A percentile compares a stretch with the other conserved stretches of the same genome.
These are phyloP conservation scores for Candida tibetensis DNA, from an alignment of 805 yeast species.

Conservation along the genomic window DNA sequence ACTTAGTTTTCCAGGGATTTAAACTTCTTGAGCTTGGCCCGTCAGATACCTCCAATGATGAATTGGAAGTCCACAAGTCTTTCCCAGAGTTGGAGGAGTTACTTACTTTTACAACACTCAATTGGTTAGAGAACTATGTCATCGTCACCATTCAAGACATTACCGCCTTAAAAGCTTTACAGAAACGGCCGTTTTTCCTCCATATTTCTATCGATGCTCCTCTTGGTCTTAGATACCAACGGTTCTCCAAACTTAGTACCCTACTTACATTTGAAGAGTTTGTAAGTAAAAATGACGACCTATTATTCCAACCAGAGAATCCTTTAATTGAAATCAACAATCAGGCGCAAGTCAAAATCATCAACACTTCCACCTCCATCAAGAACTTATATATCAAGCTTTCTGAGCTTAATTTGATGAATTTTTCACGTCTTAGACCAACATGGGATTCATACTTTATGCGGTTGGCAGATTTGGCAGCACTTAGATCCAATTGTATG, in stretches of 20 bases:
- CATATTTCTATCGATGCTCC: constrained; percentile 81
- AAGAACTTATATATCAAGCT: constrained; percentile 34
- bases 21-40: constrained; percentile 18
- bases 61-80: constrained; percentile 10
- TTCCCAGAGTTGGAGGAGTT: constrained; percentile 46
- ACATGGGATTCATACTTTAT: constrained; percentile 96
- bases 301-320: constrained; percentile 43
- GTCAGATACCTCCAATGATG: neutral
- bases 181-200: constrained; percentile 78
- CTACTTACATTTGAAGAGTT: constrained; percentile 31
- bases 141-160: constrained; percentile 47
- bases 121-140: constrained; percentile 66
- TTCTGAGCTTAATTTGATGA: constrained; percentile 38
- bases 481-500: constrained; percentile 93
- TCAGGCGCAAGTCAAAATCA: constrained; percentile 45
- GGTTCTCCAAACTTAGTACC: constrained; percentile 19
- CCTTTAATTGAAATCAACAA: constrained; percentile 63
- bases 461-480: constrained; percentile 90
- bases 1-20: constrained; percentile 56
- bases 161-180: constrained; percentile 43
- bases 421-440: constrained; percentile 65
- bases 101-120: constrained; percentile 57
- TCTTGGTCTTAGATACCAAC: constrained; percentile 41
- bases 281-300: constrained; percentile 28
- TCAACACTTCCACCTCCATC: constrained; percentile 38